phyloP scores from a whole-genome alignment of 202 grass and related monocot genomes.

The Eragrostis tef region DNA sequence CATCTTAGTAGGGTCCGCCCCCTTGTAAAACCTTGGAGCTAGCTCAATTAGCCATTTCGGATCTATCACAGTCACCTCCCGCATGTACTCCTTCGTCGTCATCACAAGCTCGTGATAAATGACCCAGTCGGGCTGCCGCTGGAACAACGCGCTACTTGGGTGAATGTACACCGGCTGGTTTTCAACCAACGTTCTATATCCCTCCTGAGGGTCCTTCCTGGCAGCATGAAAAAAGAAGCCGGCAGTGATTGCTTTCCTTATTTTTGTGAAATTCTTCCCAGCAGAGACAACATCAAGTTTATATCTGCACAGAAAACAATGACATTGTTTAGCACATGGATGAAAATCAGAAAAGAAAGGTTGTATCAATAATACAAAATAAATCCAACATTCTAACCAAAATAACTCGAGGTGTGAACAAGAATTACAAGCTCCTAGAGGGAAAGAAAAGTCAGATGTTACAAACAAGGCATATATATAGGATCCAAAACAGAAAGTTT shows the following conservation, averaged over 20 bases:
- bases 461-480: not conserved
- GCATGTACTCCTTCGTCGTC: conserved; percentile 69
- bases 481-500: not conserved
- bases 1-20: conserved; percentile 58
- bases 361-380: not conserved
- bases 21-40: conserved; percentile 63
- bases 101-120: conserved; percentile 69
- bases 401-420: not conserved
- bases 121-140: conserved; percentile 68
- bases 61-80: conserved; percentile 55
- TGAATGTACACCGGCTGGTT: conserved; percentile 69
- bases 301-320: conserved; percentile 46
- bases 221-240: conserved; percentile 66
- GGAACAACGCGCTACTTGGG: conserved; percentile 61
- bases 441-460: not conserved
- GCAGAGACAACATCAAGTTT: conserved; percentile 58
- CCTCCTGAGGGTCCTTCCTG: conserved; percentile 68
- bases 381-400: not conserved
- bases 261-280: conserved; percentile 72
- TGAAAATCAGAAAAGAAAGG: not conserved
- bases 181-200: conserved; percentile 63
- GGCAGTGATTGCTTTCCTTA: conserved; percentile 66
- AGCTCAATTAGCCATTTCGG: conserved; percentile 60
- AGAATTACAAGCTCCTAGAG: not conserved
- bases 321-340: conserved; percentile 14